A percentile compares a stretch with the other conserved stretches of the same genome.
Evolutionary conservation across 805 yeast species (phyloP).

Genomic region (Ogataea ganodermae): DNA sequence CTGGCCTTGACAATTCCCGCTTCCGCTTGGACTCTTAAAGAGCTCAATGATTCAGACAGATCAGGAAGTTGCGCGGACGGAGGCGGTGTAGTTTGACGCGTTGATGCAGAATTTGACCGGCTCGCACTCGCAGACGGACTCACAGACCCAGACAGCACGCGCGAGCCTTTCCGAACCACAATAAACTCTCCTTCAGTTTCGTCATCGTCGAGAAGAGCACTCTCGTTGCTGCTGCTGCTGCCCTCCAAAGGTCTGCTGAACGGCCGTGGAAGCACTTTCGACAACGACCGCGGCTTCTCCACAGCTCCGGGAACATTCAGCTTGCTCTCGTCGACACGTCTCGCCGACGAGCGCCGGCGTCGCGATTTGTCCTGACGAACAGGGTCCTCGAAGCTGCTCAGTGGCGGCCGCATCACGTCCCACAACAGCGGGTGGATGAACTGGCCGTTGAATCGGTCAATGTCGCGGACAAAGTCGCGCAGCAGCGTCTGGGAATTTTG

Average conservation of each 20-base stretch:
- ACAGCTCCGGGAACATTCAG: conserved; percentile 26
- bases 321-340: conserved; percentile 25
- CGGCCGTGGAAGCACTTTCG: conserved; percentile 7
- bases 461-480: conserved; percentile 38
- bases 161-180: conserved; percentile 35
- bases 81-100: conserved; percentile 6
- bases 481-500: conserved; percentile 32
- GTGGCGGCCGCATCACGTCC: conserved; percentile 31
- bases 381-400: conserved; percentile 12
- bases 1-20: conserved; percentile 31
- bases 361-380: conserved; percentile 10
- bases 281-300: conserved; percentile 15
- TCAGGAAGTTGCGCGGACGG: background rate
- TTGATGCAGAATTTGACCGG: conserved; percentile 6
- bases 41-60: background rate
- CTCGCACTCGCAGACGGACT: background rate
- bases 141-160: background rate
- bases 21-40: background rate
- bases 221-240: conserved; percentile 11
- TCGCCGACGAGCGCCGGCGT: conserved; percentile 28
- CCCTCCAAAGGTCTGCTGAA: conserved; percentile 1
- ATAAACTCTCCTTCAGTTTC: conserved; percentile 36
- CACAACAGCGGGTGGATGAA: conserved; percentile 40
- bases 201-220: conserved; percentile 29
- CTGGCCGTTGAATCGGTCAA: conserved; percentile 40